Conservation (phyloP, 345 rosid species). For the Eucalyptus marginata region DNA sequence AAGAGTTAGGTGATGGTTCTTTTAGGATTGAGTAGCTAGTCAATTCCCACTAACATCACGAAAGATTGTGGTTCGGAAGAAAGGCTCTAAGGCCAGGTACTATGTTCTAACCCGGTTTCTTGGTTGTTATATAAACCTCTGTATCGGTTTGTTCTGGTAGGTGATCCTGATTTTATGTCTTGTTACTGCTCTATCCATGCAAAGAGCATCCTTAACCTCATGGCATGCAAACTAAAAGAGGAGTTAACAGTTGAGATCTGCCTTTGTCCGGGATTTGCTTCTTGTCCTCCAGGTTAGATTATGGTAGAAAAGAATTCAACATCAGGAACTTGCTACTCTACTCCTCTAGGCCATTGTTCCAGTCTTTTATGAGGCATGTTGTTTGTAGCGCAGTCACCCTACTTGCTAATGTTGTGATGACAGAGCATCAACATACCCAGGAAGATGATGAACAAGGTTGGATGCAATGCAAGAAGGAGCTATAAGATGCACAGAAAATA, state of each 20-base stretch:
- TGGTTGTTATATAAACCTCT: background rate
- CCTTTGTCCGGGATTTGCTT: slow-evolving; percentile 58
- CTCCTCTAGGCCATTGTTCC: background rate
- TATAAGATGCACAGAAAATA: background rate
- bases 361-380: background rate
- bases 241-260: slow-evolving; percentile 50
- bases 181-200: background rate
- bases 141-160: background rate
- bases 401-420: background rate
- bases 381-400: background rate
- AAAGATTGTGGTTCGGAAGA: slow-evolving; percentile 71
- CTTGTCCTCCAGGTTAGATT: slow-evolving; percentile 56
- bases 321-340: background rate
- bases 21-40: slow-evolving; percentile 69
- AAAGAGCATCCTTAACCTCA: background rate
- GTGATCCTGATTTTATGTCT: background rate
- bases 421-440: background rate
- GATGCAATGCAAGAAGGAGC: background rate
- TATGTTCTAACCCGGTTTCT: background rate
- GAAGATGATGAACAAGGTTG: background rate
- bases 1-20: slow-evolving; percentile 62
- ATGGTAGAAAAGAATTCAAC: background rate
- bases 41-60: slow-evolving; percentile 49
- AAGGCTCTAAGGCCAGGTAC: slow-evolving; percentile 68
- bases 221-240: slow-evolving; percentile 55